Evolutionary conservation across 2,329 filamentous ascomycete genomes (phyloP).

Genomic region (Alternaria gaisen): DNA sequence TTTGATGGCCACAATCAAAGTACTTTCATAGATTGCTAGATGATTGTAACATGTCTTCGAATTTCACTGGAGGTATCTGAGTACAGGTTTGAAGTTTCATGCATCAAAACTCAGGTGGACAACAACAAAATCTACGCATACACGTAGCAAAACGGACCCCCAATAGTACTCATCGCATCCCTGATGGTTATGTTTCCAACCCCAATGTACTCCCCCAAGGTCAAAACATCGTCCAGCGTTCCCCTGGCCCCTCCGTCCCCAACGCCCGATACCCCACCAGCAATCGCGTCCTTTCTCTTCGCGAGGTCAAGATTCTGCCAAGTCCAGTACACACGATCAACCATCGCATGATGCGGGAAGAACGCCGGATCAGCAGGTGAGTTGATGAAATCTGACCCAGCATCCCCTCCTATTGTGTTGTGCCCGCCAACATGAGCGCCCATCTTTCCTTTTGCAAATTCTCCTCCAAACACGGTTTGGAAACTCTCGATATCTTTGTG

Average conservation of each 20-base stretch:
- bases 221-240: slow-evolving; percentile 52
- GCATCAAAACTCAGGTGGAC: neutral
- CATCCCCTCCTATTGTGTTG: slow-evolving; percentile 56
- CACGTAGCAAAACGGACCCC: slow-evolving; percentile 59
- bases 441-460: slow-evolving; percentile 43
- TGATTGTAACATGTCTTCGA: neutral
- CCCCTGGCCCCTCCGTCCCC: slow-evolving; percentile 44
- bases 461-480: slow-evolving; percentile 50
- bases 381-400: neutral
- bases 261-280: slow-evolving; percentile 56
- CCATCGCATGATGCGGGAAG: slow-evolving; percentile 55
- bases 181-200: slow-evolving; percentile 42
- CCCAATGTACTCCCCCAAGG: slow-evolving; percentile 16
- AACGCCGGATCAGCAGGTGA: slow-evolving; percentile 5
- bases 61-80: neutral
- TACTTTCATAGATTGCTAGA: neutral
- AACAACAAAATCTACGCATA: slow-evolving; percentile 39
- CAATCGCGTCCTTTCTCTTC: slow-evolving; percentile 51
- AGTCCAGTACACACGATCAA: slow-evolving; percentile 60
- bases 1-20: neutral
- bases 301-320: slow-evolving; percentile 59
- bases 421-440: slow-evolving; percentile 59
- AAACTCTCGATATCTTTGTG: slow-evolving; percentile 46
- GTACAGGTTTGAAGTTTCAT: neutral
- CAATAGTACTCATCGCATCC: slow-evolving; percentile 55